Evolutionary conservation across 805 yeast species (phyloP).

Genomic region (Ascoidea asiatica): DNA sequence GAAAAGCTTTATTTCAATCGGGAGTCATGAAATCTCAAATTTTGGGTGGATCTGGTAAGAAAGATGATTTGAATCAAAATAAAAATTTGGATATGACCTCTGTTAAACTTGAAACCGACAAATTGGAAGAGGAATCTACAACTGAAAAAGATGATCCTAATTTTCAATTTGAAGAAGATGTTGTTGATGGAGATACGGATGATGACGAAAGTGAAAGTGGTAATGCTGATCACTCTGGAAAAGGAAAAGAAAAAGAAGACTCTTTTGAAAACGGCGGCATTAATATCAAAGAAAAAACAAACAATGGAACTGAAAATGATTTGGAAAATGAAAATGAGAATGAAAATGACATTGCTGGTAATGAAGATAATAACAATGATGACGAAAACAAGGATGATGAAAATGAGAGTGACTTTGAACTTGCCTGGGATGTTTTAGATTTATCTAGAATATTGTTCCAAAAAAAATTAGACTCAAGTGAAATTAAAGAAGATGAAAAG

Average conservation of each 20-base stretch:
- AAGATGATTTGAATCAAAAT: slow-evolving; percentile 9
- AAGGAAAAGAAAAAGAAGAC: slow-evolving; percentile 15
- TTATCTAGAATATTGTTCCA: slow-evolving; percentile 58
- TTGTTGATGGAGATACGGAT: slow-evolving; percentile 12
- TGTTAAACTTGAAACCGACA: slow-evolving; percentile 10
- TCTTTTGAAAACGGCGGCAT: too few species aligned
- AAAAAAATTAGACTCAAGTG: slow-evolving; percentile 20
- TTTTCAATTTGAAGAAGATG: slow-evolving; percentile 10
- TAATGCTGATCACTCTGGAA: slow-evolving; percentile 16
- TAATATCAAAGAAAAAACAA: too few species aligned
- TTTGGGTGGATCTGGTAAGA: slow-evolving; percentile 38
- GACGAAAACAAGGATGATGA: not conserved
- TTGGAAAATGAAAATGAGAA: slow-evolving; percentile 1
- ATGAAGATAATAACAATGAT: not conserved
- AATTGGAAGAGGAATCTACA: slow-evolving; percentile 11
- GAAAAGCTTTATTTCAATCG: slow-evolving; percentile 63
- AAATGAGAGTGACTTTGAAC: slow-evolving; percentile 34
- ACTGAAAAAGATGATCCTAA: slow-evolving; percentile 5
- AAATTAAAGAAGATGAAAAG: slow-evolving; percentile 7
- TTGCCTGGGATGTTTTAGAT: slow-evolving; percentile 82
- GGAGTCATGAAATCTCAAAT: slow-evolving; percentile 69
- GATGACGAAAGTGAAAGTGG: too few species aligned
- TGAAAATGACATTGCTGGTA: not conserved
- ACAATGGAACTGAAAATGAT: too few species aligned
- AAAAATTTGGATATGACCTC: slow-evolving; percentile 6